Percentiles rank a stretch among this genome's conserved stretches.
phyloP scores from a whole-genome alignment of 345 rosid species.

The Hibiscus trionum region DNA sequence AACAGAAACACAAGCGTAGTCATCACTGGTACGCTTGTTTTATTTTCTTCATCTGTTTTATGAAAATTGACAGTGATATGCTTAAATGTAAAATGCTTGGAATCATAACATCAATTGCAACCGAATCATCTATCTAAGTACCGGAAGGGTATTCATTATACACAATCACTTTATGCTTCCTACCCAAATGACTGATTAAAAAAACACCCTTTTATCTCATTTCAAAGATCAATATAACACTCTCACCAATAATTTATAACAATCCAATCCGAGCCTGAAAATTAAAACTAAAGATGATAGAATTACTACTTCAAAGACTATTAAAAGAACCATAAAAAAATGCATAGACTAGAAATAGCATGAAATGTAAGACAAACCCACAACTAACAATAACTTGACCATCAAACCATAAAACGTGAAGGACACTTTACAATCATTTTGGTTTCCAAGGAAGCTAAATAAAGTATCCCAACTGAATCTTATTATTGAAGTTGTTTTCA shows the following conservation, averaged over 20 bases:
- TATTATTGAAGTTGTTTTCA: neutral
- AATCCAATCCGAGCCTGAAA: neutral
- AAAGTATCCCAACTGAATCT: slow-evolving; percentile 1
- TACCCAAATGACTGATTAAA: neutral
- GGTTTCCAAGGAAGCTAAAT: neutral
- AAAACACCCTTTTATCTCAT: neutral
- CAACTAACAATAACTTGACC: neutral
- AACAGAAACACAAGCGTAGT: neutral
- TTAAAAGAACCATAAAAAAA: slow-evolving; percentile 4
- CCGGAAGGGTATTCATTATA: neutral
- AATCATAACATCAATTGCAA: neutral
- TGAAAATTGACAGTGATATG: neutral
- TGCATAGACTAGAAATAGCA: neutral
- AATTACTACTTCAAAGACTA: neutral
- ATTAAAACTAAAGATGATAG: neutral
- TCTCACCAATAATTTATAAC: neutral
- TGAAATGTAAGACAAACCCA: neutral
- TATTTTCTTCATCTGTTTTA: neutral
- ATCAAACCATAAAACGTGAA: neutral
- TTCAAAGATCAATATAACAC: neutral
- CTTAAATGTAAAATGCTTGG: neutral
- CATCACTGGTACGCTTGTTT: neutral
- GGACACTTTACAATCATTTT: neutral
- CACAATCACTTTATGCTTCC: neutral
- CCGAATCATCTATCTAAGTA: neutral